Evolutionary conservation across 495 filamentous ascomycete species (phyloP).

Genomic region (Tuber indicum): DNA sequence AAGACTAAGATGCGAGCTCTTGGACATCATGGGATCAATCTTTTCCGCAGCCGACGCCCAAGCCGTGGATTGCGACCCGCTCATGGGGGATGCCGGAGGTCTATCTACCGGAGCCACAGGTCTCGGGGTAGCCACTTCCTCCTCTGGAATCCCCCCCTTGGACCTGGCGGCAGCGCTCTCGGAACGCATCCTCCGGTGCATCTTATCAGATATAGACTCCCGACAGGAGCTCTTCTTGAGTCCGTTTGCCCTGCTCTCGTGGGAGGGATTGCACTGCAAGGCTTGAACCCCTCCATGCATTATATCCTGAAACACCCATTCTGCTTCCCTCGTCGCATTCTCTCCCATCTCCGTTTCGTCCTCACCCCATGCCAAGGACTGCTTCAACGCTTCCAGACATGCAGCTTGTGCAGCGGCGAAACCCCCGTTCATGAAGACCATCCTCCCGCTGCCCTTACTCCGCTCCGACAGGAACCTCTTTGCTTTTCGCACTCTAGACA

Average conservation of each 20-base stretch:
- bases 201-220: slow-evolving; percentile 20
- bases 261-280: slow-evolving; percentile 11
- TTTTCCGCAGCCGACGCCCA: neutral
- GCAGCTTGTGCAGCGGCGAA: slow-evolving; percentile 28
- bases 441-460: slow-evolving; percentile 13
- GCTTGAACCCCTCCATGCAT: slow-evolving; percentile 34
- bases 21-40: slow-evolving; percentile 16
- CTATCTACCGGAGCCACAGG: neutral
- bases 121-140: neutral
- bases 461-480: slow-evolving; percentile 24
- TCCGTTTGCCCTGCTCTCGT: slow-evolving; percentile 18
- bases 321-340: slow-evolving; percentile 26
- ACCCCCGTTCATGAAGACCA: slow-evolving; percentile 37
- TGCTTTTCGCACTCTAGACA: slow-evolving; percentile 12
- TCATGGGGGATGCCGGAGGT: neutral
- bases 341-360: slow-evolving; percentile 18
- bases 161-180: neutral
- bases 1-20: slow-evolving; percentile 15
- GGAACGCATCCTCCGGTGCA: neutral
- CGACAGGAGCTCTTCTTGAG: slow-evolving; percentile 15
- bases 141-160: neutral
- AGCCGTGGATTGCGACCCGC: neutral
- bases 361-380: slow-evolving; percentile 25
- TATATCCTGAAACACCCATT: slow-evolving; percentile 35
- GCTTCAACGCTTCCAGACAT: slow-evolving; percentile 28